Percentiles rank a stretch among this genome's conserved stretches.
Evolutionary conservation across 495 filamentous ascomycete species (phyloP).

Genomic region (Penicillium ochrochloron): DNA sequence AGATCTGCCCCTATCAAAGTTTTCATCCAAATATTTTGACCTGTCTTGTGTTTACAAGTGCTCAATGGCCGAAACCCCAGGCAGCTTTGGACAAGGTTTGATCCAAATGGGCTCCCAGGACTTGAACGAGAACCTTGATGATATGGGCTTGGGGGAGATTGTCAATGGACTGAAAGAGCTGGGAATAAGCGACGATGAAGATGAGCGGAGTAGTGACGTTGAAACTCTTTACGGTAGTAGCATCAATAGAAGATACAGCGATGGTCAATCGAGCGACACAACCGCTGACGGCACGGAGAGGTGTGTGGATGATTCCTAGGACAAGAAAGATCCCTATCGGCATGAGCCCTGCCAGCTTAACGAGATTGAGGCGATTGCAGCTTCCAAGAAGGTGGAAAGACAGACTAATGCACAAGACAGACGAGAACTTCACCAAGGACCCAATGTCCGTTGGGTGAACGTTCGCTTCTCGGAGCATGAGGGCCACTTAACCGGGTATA

Average conservation of each 20-base stretch:
- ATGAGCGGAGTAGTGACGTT: background rate
- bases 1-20: background rate
- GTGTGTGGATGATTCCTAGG: background rate
- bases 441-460: constrained; percentile 2
- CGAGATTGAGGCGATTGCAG: background rate
- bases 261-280: background rate
- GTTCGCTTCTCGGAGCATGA: background rate
- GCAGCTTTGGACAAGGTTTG: background rate
- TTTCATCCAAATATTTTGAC: background rate
- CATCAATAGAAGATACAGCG: background rate
- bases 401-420: background rate
- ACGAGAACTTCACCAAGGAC: background rate
- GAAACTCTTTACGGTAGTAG: background rate
- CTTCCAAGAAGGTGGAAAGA: too few species aligned
- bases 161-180: background rate
- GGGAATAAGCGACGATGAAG: background rate
- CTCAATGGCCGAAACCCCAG: background rate
- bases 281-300: background rate
- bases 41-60: too few species aligned
- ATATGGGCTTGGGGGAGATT: background rate
- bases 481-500: background rate
- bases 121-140: background rate
- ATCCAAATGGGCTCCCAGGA: background rate
- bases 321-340: background rate
- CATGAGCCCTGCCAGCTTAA: background rate